Evolutionary conservation across 352 stramenopile species (phyloP), one percentile per base, ranked within the genome.

Genomic region (Phytophthora pini): DNA sequence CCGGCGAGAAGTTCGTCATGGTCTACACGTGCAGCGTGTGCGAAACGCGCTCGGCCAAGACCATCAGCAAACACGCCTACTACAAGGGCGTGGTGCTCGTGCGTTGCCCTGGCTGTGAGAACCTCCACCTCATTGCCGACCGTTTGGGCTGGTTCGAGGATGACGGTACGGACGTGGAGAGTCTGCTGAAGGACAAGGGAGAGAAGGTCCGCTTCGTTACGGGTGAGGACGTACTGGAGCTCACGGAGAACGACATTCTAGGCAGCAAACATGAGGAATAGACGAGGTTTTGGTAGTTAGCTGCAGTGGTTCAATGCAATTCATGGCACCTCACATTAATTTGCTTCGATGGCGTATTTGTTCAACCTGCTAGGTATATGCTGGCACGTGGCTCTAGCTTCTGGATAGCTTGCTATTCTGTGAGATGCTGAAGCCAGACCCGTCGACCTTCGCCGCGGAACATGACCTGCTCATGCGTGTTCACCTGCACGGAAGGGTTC

Each of bases 91-190:
- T 99, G 46, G 98, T 99, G 51, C 75, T 99, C 49, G 96, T 99
- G 31, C 85, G 92, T 40, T 99, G 98, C 68, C 97, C 97, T 2
- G 91, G 91, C 26, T 99, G 98, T 80, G 68, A 99, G 70, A 99
- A 99, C 72, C 75, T 98, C n/a, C 98, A 99, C 79, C 79, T 99
- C 7, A 98, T 99, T 58, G 97, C 97, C 3, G 98, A 99, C 74
- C 72, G 88, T 2, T 71, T 98, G 26, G 93, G 94, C 49, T 98
- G 87, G 83, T 98, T 98, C 51, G 92, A 98, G 44, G 92, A 98
- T 67, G 88, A 94, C 11, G 87, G 77, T 2, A 93, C 80, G 13
- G 92, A 98, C 68, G 83, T 98, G 20, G 87, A 98, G 70, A 93
- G 76, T 52, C 70, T 97, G 36, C 72, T 97, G 20, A 65, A 77